Conservation (phyloP, 768 basidiomycete genomes). For the Tylopilus vinaceipallidus region DNA sequence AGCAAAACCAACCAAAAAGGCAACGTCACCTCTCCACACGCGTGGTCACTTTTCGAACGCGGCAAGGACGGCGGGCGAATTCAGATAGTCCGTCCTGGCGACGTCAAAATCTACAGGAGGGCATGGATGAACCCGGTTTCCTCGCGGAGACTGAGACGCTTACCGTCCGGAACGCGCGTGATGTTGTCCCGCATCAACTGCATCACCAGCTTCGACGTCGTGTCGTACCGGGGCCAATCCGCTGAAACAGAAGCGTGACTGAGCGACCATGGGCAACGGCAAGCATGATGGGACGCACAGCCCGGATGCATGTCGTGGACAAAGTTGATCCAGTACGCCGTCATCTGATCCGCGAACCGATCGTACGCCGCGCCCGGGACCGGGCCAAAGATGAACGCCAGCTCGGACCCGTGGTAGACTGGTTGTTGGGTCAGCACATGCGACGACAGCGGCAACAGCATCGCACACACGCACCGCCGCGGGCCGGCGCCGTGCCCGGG, state of each 20-base stretch:
- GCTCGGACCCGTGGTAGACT: constrained; percentile 19
- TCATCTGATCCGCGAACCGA: constrained; percentile 46
- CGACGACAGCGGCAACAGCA: not conserved
- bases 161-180: constrained; percentile 53
- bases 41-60: constrained; percentile 23
- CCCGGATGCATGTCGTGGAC: constrained; percentile 56
- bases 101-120: too few species aligned
- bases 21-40: too few species aligned
- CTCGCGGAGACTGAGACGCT: too few species aligned
- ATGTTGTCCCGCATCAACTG: constrained; percentile 53
- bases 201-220: constrained; percentile 37
- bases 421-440: not conserved
- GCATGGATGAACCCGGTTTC: too few species aligned
- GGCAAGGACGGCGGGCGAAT: constrained; percentile 5
- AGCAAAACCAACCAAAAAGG: too few species aligned
- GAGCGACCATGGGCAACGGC: not conserved
- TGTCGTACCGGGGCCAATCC: constrained; percentile 45
- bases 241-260: constrained; percentile 1
- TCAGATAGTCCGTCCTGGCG: too few species aligned
- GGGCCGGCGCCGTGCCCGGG: constrained; percentile 45
- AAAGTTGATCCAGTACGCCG: constrained; percentile 57
- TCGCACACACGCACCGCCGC: constrained; percentile 42
- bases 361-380: constrained; percentile 42
- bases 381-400: constrained; percentile 34
- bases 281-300: constrained; percentile 32